Evolutionary conservation across 306 rosid species (phyloP).

Genomic region (Begonia masoniana): DNA sequence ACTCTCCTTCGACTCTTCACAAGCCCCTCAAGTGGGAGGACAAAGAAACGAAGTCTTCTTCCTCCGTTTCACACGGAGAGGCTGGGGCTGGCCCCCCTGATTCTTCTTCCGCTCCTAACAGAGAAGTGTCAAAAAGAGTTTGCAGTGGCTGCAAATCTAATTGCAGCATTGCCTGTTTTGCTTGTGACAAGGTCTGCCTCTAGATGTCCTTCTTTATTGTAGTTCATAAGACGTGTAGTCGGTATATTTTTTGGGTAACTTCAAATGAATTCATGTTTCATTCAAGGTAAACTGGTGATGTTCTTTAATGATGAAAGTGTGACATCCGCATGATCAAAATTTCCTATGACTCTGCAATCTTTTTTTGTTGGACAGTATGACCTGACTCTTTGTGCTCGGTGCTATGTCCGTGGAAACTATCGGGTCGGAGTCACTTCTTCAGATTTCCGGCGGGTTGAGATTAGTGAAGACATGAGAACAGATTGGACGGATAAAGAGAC

Average conservation of each 20-base stretch:
- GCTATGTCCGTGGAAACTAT: slow-evolving; percentile 91
- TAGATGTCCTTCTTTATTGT: neutral
- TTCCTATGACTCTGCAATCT: neutral
- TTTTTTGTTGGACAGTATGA: slow-evolving; percentile 42
- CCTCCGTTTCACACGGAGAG: slow-evolving; percentile 11
- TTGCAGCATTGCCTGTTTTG: slow-evolving; percentile 81
- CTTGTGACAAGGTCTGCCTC: slow-evolving; percentile 62
- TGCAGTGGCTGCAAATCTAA: slow-evolving; percentile 82
- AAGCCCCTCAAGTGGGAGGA: slow-evolving; percentile 90
- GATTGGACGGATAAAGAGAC: slow-evolving; percentile 83
- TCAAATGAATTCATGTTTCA: too few species aligned
- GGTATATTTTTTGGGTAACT: too few species aligned
- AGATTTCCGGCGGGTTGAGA: slow-evolving; percentile 88
- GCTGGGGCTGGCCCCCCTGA: slow-evolving; percentile 21
- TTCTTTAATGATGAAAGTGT: too few species aligned
- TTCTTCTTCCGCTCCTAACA: slow-evolving; percentile 14
- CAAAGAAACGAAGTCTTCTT: slow-evolving; percentile 33
- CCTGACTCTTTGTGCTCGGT: slow-evolving; percentile 87
- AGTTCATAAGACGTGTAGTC: too few species aligned
- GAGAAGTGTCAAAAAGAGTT: slow-evolving; percentile 42
- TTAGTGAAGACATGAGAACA: slow-evolving; percentile 52
- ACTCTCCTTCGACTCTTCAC: slow-evolving; percentile 35
- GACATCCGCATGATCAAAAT: too few species aligned
- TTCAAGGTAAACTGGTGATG: too few species aligned
- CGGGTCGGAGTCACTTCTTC: slow-evolving; percentile 67